phyloP scores from a whole-genome alignment of 768 basidiomycete genomes.

The Tephrocybe sp. region DNA sequence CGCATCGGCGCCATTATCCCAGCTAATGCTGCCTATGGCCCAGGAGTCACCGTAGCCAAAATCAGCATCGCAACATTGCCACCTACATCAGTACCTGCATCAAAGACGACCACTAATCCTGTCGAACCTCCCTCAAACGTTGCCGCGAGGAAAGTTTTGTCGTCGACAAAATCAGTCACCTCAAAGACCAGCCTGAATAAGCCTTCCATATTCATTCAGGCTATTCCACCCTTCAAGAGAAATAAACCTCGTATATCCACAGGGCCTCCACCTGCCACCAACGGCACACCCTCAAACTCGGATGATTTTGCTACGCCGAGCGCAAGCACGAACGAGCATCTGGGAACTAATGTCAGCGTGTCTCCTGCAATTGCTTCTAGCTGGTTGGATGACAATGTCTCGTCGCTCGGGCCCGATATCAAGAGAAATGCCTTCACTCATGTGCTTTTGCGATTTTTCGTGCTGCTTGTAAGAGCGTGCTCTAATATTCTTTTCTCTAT shows the following conservation, averaged over 20 bases:
- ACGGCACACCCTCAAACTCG: conserved; percentile 25
- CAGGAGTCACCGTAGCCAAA: conserved; percentile 37
- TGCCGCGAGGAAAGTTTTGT: conserved; percentile 25
- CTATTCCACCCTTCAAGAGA: conserved; percentile 91
- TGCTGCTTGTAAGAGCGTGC: conserved; percentile 20
- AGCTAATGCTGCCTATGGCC: conserved; percentile 46
- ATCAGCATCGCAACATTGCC: conserved; percentile 23
- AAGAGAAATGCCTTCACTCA: conserved; percentile 78
- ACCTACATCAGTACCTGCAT: conserved; percentile 18
- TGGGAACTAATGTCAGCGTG: conserved; percentile 29
- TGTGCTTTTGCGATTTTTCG: conserved; percentile 37
- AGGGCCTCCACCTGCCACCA: conserved; percentile 25
- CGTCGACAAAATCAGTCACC: conserved; percentile 27
- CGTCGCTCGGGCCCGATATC: conserved; percentile 87
- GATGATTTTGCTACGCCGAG: conserved; percentile 19
- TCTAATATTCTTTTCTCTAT: conserved; percentile 21
- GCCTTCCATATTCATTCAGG: conserved; percentile 75
- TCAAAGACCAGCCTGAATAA: conserved; percentile 43
- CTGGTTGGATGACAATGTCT: conserved; percentile 85
- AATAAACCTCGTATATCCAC: conserved; percentile 36
- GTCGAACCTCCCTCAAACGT: conserved; percentile 20
- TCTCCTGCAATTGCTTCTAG: conserved; percentile 56
- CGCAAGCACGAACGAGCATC: conserved; percentile 14
- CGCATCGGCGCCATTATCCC: conserved; percentile 64
- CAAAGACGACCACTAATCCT: conserved; percentile 26